Base-by-base conservation (phyloP, 371 early-diverging fungal genomes). In the Rhizopus sp. region DNA sequence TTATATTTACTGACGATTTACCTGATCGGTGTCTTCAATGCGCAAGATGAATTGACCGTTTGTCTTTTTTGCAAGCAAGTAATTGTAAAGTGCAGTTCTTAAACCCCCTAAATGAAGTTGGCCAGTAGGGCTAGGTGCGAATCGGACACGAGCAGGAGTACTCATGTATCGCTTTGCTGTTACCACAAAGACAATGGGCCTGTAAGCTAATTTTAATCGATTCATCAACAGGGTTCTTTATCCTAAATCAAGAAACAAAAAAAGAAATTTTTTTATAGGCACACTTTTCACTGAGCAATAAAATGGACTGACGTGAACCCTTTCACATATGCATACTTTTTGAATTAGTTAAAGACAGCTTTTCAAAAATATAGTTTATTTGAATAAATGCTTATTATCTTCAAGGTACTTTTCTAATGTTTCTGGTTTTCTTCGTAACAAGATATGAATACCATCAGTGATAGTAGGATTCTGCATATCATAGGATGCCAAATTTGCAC, bases 111-210 rank as follows among this genome's bases (percentile, higher is more conserved):
- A 83, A 65, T 97, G 97, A 42, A 97, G 81, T 59, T 87, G 77
- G 6, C 97, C 97, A 1, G 97, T 96, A 4, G 97, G 97, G 54
- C 93, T 93, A 5, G 97, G 97, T 3, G 97, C 97, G 70, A 97
- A 97, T 16, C 97, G 85, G 30, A 95, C 93, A 16, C 94, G 76
- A 8, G 87, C 86, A 9, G 77, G 23, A 23, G 23, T 23, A 23
- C 23, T 23, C 0, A 23, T 23, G 23, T 23, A 23, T 23, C 23
- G 23, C 2, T 2, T 23, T 23, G 23, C 23, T 23, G 23, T 23
- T 2, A 23, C 23, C 23, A 23, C 23, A 23, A 23, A 23, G 23
- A 23, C 23, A 23, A 23, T 23, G 23, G 23, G 23, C 23, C 23
- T 23, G 23, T 23, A 23, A 23, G 23, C 23, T 23, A 23, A 23